Evolutionary conservation across 2,329 filamentous ascomycete genomes (phyloP).

Genomic region (Huntiella abstrusa): DNA sequence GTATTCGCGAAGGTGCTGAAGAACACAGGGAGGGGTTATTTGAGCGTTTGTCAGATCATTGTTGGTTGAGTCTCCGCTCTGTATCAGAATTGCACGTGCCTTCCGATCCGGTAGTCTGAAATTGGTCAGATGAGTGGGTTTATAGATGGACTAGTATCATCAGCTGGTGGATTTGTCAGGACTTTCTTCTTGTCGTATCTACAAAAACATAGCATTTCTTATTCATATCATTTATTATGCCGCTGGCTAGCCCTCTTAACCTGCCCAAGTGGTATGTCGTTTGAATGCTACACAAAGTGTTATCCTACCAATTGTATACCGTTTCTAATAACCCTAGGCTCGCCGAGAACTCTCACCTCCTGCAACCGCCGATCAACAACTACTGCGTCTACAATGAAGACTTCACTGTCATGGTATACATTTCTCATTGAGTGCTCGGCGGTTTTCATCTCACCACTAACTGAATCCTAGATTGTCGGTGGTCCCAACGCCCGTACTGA

Average conservation of each 20-base stretch:
- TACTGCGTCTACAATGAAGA: constrained; percentile 84
- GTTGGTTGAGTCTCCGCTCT: neutral
- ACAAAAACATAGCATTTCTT: neutral
- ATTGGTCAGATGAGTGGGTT: too few relatives aligned
- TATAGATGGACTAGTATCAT: neutral
- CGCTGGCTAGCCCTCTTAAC: constrained; percentile 20
- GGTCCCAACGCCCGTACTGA: constrained; percentile 91
- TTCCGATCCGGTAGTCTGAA: neutral
- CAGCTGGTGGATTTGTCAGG: neutral
- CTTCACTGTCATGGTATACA: constrained; percentile 57
- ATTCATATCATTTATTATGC: constrained; percentile 3
- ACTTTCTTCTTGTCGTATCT: neutral
- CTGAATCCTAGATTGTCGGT: constrained; percentile 52
- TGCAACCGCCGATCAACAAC: constrained; percentile 91
- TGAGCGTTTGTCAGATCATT: neutral
- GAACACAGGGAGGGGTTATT: neutral
- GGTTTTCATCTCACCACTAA: constrained; percentile 3
- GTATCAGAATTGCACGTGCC: neutral
- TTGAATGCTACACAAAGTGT: neutral
- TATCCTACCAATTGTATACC: neutral
- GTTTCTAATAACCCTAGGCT: constrained; percentile 40
- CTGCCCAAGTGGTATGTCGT: constrained; percentile 23
- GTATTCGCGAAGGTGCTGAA: neutral
- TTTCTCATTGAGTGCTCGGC: neutral
- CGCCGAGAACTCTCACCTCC: constrained; percentile 72